Percentiles rank a stretch among this genome's conserved stretches.
phyloP scores from a whole-genome alignment of 495 filamentous ascomycete species.

The Penicillium cataractarum region DNA sequence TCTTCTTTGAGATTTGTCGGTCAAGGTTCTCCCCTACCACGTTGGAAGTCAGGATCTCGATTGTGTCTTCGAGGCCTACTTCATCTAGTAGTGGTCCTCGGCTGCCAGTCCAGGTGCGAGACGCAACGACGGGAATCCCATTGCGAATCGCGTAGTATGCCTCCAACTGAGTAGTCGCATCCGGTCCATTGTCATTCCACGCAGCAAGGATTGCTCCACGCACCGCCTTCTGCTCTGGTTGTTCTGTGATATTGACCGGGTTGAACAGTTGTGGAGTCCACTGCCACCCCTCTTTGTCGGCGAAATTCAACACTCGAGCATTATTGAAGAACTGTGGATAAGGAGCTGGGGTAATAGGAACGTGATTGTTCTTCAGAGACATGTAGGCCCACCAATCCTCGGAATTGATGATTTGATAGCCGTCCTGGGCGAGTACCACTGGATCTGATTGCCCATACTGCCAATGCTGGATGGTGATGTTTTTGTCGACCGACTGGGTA shows the following conservation, averaged over 20 bases:
- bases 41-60: slow-evolving; percentile 40
- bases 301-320: slow-evolving; percentile 51
- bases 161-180: slow-evolving; percentile 59
- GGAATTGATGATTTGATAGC: slow-evolving; percentile 55
- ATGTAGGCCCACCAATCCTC: slow-evolving; percentile 63
- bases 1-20: slow-evolving; percentile 24
- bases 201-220: slow-evolving; percentile 56
- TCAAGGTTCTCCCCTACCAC: slow-evolving; percentile 57
- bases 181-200: slow-evolving; percentile 61
- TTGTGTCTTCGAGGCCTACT: slow-evolving; percentile 28
- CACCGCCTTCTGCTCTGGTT: slow-evolving; percentile 34
- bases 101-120: slow-evolving; percentile 48
- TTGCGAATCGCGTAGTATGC: slow-evolving; percentile 56
- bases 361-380: slow-evolving; percentile 58
- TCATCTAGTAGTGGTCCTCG: slow-evolving; percentile 39
- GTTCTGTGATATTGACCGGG: slow-evolving; percentile 44
- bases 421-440: slow-evolving; percentile 39
- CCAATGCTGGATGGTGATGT: slow-evolving; percentile 59
- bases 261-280: slow-evolving; percentile 56
- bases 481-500: slow-evolving; percentile 38
- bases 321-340: slow-evolving; percentile 59
- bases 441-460: slow-evolving; percentile 61
- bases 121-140: slow-evolving; percentile 52
- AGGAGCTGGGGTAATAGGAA: slow-evolving; percentile 53
- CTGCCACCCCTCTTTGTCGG: slow-evolving; percentile 44